phyloP scores from a whole-genome alignment of 345 rosid species.

The Moringa oleifera region DNA sequence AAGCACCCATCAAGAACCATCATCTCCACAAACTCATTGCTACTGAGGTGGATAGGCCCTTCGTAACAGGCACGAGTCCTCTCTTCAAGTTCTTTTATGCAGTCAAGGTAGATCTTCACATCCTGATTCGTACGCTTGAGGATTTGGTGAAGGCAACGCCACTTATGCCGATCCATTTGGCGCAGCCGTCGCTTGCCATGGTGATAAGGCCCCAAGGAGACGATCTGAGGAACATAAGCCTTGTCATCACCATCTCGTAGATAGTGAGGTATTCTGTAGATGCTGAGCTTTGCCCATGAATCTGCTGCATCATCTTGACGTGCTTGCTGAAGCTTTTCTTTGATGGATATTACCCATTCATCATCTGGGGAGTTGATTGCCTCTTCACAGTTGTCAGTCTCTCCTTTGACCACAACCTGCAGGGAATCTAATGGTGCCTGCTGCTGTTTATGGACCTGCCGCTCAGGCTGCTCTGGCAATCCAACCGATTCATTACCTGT shows the following conservation, averaged over 20 bases:
- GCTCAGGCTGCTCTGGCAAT: slow-evolving; percentile 15
- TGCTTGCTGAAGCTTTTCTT: slow-evolving; percentile 59
- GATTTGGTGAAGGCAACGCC: slow-evolving; percentile 51
- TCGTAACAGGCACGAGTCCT: slow-evolving; percentile 45
- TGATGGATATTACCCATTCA: slow-evolving; percentile 68
- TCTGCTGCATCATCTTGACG: slow-evolving; percentile 49
- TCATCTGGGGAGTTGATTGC: slow-evolving; percentile 27
- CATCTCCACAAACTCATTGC: slow-evolving; percentile 65
- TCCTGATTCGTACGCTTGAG: slow-evolving; percentile 44
- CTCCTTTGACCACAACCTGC: slow-evolving; percentile 20
- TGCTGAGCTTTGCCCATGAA: slow-evolving; percentile 48
- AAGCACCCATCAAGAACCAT: slow-evolving; percentile 70
- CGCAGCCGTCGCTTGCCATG: slow-evolving; percentile 54
- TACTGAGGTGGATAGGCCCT: slow-evolving; percentile 36
- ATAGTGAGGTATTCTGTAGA: slow-evolving; percentile 25
- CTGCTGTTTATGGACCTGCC: slow-evolving; percentile 21
- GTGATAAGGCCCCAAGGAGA: slow-evolving; percentile 65
- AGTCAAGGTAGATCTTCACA: slow-evolving; percentile 40
- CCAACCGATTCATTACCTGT: slow-evolving; percentile 15
- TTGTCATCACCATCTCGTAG: slow-evolving; percentile 45
- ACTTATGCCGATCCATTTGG: slow-evolving; percentile 60
- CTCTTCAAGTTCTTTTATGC: slow-evolving; percentile 48
- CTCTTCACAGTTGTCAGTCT: slow-evolving; percentile 20
- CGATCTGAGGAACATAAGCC: slow-evolving; percentile 58
- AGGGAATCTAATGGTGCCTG: slow-evolving; percentile 23